A percentile compares a stretch with the other conserved stretches of the same genome.
These are phyloP conservation scores for Coffea humblotiana DNA, from an alignment of 305 asterid genomes.

Conservation along the genomic window DNA sequence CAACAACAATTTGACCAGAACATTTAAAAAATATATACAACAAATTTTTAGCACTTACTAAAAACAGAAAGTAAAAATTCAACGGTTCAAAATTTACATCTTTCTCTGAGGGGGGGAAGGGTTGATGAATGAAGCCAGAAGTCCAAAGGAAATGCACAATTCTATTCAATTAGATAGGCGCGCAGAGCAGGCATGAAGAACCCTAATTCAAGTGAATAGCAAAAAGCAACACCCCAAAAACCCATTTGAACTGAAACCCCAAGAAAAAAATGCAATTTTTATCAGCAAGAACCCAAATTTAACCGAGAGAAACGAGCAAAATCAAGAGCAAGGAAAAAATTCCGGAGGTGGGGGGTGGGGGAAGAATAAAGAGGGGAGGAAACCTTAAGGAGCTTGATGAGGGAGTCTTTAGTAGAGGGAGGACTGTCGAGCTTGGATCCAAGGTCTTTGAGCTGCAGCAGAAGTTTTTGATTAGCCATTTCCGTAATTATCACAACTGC, in stretches of 20 bases:
- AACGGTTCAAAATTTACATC: background rate
- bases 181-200: background rate
- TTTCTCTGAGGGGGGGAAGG: background rate
- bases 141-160: background rate
- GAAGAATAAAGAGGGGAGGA: background rate
- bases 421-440: conserved; percentile 81
- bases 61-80: background rate
- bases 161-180: background rate
- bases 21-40: background rate
- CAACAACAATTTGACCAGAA: background rate
- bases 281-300: background rate
- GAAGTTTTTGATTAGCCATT: conserved; percentile 45
- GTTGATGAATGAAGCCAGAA: background rate
- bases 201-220: conserved; percentile 32
- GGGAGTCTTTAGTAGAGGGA: conserved; percentile 78
- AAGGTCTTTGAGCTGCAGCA: conserved; percentile 73
- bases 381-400: conserved; percentile 80
- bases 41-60: background rate
- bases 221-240: background rate
- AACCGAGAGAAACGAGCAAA: background rate
- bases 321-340: background rate
- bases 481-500: background rate
- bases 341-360: background rate
- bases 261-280: background rate
- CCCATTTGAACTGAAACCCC: conserved; percentile 3